Base-by-base conservation (phyloP, 2,329 filamentous ascomycete species). In the Ceratocystis cacaofunesta region DNA sequence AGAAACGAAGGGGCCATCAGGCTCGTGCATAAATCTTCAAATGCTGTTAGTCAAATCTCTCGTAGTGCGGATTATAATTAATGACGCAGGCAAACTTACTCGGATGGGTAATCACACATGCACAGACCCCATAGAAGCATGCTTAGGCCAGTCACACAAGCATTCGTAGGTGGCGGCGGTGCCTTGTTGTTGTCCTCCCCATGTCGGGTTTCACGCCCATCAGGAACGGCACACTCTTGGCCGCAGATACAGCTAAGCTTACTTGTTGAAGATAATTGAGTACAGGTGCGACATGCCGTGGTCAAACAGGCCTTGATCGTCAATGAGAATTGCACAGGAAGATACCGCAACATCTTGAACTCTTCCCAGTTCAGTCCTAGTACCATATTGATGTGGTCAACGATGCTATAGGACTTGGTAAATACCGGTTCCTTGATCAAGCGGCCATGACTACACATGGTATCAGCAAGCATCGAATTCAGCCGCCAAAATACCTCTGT, bases 111-210 rank as follows among this genome's bases (percentile, higher is more conserved):
- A 28, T 32, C 28, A 19, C 15, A 46, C 41, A 46, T 28, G 44
- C 60, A 62, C 15, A 62, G 30, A 6, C 41, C 60, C 60, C 60
- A 62, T n/a, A 62, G 44, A 30, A 62, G 60, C 41, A 62, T 48
- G 60, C 44, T 46, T 22, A 62, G 22, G 2, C 41, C 60, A n/a
- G 19, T 48, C 19, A 19, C 10, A 2, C 60, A 62, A 10, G n/a
- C 28, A 58, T 36, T 58, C 28, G 28, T 36, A 19, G 55, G 55
- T 25, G 22, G 17, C n/a, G 30, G 55, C 17, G 15, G 3, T 17
- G 30, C 15, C 4, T n/a, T 30, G 19, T 19, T 6, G 7, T 62
- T 43, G 19, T 2, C 19, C 6, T 28, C 10, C 10, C 10, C 4
- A 5, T 5, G 2, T 36, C 17, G n/a, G 28, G 48, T 22, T 25